A percentile compares a stretch with the other conserved stretches of the same genome.
Evolutionary conservation across 2,329 filamentous ascomycete species (phyloP).

Genomic region (Penicillium thymicola): DNA sequence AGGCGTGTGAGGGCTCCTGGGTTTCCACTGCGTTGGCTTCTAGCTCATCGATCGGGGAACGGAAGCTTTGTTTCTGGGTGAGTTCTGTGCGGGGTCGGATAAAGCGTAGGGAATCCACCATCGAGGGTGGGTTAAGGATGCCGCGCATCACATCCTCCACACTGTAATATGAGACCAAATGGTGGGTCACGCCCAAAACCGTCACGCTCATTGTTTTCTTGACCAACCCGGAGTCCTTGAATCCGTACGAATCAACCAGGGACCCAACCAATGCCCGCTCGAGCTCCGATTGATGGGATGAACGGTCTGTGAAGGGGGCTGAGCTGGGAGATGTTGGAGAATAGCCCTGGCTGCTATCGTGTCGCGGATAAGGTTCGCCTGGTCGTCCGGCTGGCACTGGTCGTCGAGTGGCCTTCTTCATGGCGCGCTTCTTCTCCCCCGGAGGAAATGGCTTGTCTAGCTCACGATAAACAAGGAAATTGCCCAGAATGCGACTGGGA

Average conservation of each 20-base stretch:
- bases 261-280: conserved; percentile 71
- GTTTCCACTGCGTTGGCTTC: conserved; percentile 44
- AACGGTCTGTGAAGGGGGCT: conserved; percentile 35
- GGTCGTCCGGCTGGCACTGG: conserved; percentile 45
- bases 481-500: conserved; percentile 78
- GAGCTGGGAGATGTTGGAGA: conserved; percentile 37
- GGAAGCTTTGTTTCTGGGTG: conserved; percentile 63
- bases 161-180: conserved; percentile 85
- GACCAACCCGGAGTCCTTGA: conserved; percentile 76
- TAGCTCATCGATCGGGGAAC: conserved; percentile 61
- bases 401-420: conserved; percentile 62
- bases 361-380: conserved; percentile 52
- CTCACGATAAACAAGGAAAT: conserved; percentile 83
- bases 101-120: conserved; percentile 50
- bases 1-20: conserved; percentile 37
- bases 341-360: conserved; percentile 37
- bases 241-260: conserved; percentile 82
- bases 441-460: conserved; percentile 73
- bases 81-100: conserved; percentile 58
- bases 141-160: conserved; percentile 70
- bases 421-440: conserved; percentile 79
- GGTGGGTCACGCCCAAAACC: conserved; percentile 71
- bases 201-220: conserved; percentile 91
- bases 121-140: conserved; percentile 57
- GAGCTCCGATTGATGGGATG: conserved; percentile 41